Conservation (phyloP, 768 basidiomycete species). For the Lentinula boryana region DNA sequence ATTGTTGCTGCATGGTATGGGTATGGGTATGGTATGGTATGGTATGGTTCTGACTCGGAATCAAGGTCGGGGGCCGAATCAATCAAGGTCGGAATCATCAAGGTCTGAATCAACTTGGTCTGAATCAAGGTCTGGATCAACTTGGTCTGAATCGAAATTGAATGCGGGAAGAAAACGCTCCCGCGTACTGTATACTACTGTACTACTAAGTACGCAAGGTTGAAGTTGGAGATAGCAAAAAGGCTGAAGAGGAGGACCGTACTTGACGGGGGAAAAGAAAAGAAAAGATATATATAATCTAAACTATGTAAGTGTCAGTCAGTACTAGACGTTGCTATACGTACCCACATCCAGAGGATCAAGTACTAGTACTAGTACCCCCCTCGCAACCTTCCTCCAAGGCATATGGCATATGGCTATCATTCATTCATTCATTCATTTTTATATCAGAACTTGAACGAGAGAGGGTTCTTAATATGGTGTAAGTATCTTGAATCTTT, state of each 20-base stretch:
- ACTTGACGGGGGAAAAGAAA: background rate
- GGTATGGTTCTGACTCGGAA: too few species aligned
- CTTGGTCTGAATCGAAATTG: background rate
- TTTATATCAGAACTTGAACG: background rate
- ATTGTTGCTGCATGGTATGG: too few species aligned
- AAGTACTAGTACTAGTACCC: too few species aligned
- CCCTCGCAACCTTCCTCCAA: background rate
- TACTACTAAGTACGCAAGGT: too few species aligned
- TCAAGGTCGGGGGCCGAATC: too few species aligned
- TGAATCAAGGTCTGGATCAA: too few species aligned
- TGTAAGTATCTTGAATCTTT: too few species aligned
- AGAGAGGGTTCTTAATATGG: background rate
- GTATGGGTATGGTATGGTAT: too few species aligned
- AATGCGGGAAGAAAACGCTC: background rate
- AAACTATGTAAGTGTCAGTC: background rate
- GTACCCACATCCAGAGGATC: background rate
- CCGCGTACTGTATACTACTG: background rate
- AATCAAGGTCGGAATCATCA: too few species aligned
- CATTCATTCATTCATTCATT: background rate
- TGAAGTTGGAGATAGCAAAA: background rate
- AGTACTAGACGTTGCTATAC: background rate
- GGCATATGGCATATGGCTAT: background rate
- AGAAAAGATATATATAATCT: too few species aligned
- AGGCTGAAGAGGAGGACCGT: background rate
- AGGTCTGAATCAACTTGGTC: too few species aligned